These are phyloP conservation scores for Rhizophora mangle DNA, from an alignment of 345 rosid species.

Conservation along the genomic window DNA sequence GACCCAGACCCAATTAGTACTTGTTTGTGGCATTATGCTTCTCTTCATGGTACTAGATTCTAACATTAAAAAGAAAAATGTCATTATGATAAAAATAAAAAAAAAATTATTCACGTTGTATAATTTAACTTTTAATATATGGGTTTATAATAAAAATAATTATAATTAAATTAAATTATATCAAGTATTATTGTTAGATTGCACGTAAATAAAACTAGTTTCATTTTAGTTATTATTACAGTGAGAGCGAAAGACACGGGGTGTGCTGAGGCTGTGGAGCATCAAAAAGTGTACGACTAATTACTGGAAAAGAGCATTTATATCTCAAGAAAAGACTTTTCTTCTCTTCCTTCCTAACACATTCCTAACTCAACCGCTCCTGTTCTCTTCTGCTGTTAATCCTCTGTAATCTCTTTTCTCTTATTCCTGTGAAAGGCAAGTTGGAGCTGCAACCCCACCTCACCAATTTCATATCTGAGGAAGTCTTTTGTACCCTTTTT, in stretches of 20 bases:
- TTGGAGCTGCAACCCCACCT: background rate
- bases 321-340: slow-evolving; percentile 6
- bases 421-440: background rate
- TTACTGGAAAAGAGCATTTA: slow-evolving; percentile 20
- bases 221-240: slow-evolving; percentile 3
- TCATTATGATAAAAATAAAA: too few species aligned
- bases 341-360: slow-evolving; percentile 14
- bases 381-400: background rate
- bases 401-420: slow-evolving; percentile 2
- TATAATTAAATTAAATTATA: background rate
- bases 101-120: too few species aligned
- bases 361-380: slow-evolving; percentile 21
- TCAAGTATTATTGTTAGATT: background rate
- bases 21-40: too few species aligned
- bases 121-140: too few species aligned
- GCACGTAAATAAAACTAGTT: background rate
- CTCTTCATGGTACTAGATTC: too few species aligned
- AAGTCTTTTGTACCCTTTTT: slow-evolving; percentile 6
- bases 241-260: slow-evolving; percentile 24
- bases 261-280: slow-evolving; percentile 22
- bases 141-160: too few species aligned
- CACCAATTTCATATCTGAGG: slow-evolving; percentile 6
- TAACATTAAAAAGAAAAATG: too few species aligned
- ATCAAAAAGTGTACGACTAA: slow-evolving; percentile 9
- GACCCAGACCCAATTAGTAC: too few species aligned